Percentiles rank a stretch among this genome's conserved stretches.
These are phyloP conservation scores for Hanseniaspora mollemarum DNA, from an alignment of 805 yeast genomes.

Conservation along the genomic window DNA sequence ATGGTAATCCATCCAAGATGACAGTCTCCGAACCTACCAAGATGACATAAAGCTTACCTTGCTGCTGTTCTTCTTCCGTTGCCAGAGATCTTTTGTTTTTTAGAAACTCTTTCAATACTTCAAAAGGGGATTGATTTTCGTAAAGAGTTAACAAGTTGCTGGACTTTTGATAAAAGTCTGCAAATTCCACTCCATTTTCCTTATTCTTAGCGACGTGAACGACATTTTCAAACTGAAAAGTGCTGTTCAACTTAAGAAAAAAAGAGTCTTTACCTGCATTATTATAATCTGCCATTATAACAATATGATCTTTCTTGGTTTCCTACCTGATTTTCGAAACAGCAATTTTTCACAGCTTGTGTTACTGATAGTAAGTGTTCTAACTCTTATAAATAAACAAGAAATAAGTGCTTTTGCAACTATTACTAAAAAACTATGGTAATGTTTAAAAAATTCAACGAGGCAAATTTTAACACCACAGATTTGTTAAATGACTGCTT, in stretches of 20 bases:
- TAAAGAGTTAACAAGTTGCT: constrained; percentile 21
- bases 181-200: constrained; percentile 2
- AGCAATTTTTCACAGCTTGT: background rate
- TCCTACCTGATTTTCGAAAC: background rate
- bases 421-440: background rate
- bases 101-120: constrained; percentile 7
- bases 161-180: background rate
- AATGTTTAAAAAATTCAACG: too few species aligned
- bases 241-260: constrained; percentile 1
- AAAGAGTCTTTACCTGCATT: constrained; percentile 1
- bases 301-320: background rate
- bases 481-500: background rate
- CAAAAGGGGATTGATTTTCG: constrained; percentile 28
- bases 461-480: background rate
- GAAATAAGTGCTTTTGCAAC: background rate
- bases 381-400: background rate
- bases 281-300: constrained; percentile 1
- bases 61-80: background rate
- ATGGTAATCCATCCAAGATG: constrained; percentile 15
- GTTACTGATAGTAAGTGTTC: background rate
- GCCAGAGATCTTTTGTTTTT: background rate
- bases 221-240: constrained; percentile 11
- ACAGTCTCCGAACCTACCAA: constrained; percentile 13
- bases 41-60: background rate
- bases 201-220: constrained; percentile 13